Percentiles rank a stretch among this genome's conserved stretches.
Conservation (phyloP, 805 yeast species). For the Yamadazyma takamatsuzukensis region DNA sequence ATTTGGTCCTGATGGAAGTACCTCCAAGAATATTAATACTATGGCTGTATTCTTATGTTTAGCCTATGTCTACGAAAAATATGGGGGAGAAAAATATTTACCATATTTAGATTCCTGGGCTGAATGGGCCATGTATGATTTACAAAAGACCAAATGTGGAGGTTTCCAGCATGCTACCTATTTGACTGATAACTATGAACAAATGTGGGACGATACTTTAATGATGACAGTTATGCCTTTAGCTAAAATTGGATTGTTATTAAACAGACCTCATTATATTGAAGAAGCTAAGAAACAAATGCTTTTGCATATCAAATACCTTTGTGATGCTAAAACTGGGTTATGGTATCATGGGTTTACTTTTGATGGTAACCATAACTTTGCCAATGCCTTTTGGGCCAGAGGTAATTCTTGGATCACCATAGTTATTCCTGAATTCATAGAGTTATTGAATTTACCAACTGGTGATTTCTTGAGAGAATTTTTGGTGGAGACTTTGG, state of each 20-base stretch:
- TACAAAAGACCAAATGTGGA: slow-evolving; percentile 27
- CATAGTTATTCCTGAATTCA: slow-evolving; percentile 32
- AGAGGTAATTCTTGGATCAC: slow-evolving; percentile 36
- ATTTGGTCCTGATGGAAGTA: slow-evolving; percentile 25
- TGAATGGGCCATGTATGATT: slow-evolving; percentile 29
- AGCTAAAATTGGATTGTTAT: slow-evolving; percentile 26
- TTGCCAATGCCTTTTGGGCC: slow-evolving; percentile 31
- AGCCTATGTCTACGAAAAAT: slow-evolving; percentile 25
- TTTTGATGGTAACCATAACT: slow-evolving; percentile 22
- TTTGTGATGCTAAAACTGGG: slow-evolving; percentile 26
- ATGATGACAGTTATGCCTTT: slow-evolving; percentile 38
- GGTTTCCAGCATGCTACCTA: slow-evolving; percentile 35
- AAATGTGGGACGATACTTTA: slow-evolving; percentile 28
- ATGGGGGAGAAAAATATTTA: slow-evolving; percentile 13
- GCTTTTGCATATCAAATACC: slow-evolving; percentile 27
- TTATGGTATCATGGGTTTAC: slow-evolving; percentile 33
- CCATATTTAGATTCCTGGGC: slow-evolving; percentile 32
- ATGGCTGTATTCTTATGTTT: slow-evolving; percentile 32
- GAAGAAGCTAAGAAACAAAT: slow-evolving; percentile 33
- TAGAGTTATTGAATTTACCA: slow-evolving; percentile 24
- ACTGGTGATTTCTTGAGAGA: slow-evolving; percentile 24
- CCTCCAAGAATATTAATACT: slow-evolving; percentile 31
- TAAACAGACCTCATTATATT: slow-evolving; percentile 25
- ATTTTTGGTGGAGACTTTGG: slow-evolving; percentile 24
- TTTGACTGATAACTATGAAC: slow-evolving; percentile 23